Conservation (phyloP, 2,329 filamentous ascomycete species). For the Colletotrichum aenigma region DNA sequence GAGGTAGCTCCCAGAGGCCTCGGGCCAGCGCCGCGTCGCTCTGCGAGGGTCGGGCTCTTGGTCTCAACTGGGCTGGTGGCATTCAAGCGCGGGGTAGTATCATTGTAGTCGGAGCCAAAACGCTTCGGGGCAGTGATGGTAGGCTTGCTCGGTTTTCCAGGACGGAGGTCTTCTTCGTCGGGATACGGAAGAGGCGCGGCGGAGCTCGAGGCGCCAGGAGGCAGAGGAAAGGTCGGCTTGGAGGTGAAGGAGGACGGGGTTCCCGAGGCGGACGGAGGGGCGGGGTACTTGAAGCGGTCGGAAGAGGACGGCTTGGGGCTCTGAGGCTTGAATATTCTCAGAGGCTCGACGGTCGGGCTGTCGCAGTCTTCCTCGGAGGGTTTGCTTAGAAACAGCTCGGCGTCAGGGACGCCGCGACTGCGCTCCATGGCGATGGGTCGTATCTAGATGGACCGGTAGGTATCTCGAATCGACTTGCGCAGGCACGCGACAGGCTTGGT, state of each 20-base stretch:
- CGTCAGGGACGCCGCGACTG: slow-evolving; percentile 71
- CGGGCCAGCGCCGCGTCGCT: slow-evolving; percentile 80
- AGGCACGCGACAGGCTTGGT: slow-evolving; percentile 22
- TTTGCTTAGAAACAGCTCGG: slow-evolving; percentile 81
- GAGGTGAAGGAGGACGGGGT: slow-evolving; percentile 43
- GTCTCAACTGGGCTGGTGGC: slow-evolving; percentile 60
- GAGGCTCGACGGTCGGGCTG: slow-evolving; percentile 80
- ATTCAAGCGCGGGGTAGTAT: slow-evolving; percentile 55
- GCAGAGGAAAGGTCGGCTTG: slow-evolving; percentile 66
- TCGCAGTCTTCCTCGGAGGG: slow-evolving; percentile 59
- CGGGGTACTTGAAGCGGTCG: slow-evolving; percentile 57
- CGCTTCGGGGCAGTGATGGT: slow-evolving; percentile 46
- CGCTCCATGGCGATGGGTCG: slow-evolving; percentile 49
- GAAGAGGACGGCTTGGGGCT: slow-evolving; percentile 59
- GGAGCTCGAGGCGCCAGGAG: slow-evolving; percentile 73
- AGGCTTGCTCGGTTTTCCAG: slow-evolving; percentile 43
- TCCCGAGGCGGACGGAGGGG: slow-evolving; percentile 42
- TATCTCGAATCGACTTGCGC: slow-evolving; percentile 19
- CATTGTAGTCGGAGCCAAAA: slow-evolving; percentile 51
- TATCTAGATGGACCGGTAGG: slow-evolving; percentile 13
- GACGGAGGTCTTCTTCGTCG: slow-evolving; percentile 64
- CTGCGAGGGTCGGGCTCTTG: slow-evolving; percentile 71
- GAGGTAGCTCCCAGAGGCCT: slow-evolving; percentile 75
- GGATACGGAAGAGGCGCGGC: slow-evolving; percentile 74
- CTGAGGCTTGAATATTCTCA: slow-evolving; percentile 83